Evolutionary conservation across 495 filamentous ascomycete genomes (phyloP), one percentile per base, ranked within the genome.

Genomic region (Neurospora tetrasperma): DNA sequence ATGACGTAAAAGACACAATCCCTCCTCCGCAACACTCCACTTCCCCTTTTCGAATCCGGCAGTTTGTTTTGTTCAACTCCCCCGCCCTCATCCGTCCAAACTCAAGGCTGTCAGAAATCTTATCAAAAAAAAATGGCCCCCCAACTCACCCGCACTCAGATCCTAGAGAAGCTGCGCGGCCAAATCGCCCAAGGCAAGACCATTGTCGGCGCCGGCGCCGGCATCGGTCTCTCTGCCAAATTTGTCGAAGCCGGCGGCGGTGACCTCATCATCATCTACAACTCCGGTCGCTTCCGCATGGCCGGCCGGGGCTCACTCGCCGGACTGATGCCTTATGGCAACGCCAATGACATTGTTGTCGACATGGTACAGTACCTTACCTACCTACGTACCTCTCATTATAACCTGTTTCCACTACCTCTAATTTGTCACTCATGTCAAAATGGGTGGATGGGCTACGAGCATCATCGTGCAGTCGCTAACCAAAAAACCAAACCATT

Each of bases 231-330:
- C 6, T 90, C 90, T 1, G 90, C 90, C 74, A 92, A 93, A 76
- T 89, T 85, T 75, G 83, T 91, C 77, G 90, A 92, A 78, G 83
- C 85, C 42, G 90, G 89, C 73, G 89, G 90, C 72, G 86, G 83
- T 69, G 89, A 92, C 74, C 84, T 92, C 38, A 90, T 92, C 71
- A 86, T 92, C 72, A 83, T 92, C 80, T 92, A 92, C 83, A 92
- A 92, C 81, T 88, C 86, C 43, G 91, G 90, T 2, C 87, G 90
- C 35, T 93, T 90, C 81, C 89, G 90, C 42, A 92, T 93, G 91
- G 90, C 90, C 4, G 90, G 90, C 2, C 82, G 87, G 27, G 90
- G 90, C 1, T 91, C 89, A 7, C 81, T 92, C n/a, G 90, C 90
- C 0, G 91, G 90, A 0, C 78, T 93, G 69, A 89, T 93, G 86